These are phyloP conservation scores for Plasmodium malariae DNA, from an alignment of 169 alveolate genomes.

Conservation along the genomic window DNA sequence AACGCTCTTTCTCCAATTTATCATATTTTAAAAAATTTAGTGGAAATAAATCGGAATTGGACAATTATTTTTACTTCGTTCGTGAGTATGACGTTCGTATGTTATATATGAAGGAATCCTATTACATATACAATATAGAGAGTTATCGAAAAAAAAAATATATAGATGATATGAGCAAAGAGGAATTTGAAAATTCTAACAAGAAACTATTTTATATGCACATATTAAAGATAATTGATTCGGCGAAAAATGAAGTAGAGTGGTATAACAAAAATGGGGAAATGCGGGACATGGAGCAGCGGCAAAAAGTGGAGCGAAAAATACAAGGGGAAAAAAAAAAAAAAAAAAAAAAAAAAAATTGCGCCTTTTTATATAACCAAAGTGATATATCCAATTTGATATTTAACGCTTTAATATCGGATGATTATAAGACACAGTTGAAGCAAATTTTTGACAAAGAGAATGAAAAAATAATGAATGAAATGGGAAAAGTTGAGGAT, in stretches of 20 bases:
- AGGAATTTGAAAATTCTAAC: slow-evolving; percentile 29
- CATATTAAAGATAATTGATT: slow-evolving; percentile 29
- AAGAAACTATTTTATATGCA: slow-evolving; percentile 44
- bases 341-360: neutral
- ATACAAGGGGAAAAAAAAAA: neutral
- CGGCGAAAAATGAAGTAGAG: neutral
- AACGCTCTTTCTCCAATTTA: neutral
- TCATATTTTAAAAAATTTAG: neutral
- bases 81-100: slow-evolving; percentile 38
- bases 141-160: slow-evolving; percentile 37
- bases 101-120: slow-evolving; percentile 17
- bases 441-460: slow-evolving; percentile 24
- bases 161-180: slow-evolving; percentile 28
- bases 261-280: neutral
- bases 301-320: neutral
- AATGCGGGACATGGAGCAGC: neutral
- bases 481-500: too few relatives aligned
- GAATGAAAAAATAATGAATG: neutral
- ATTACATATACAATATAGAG: slow-evolving; percentile 59
- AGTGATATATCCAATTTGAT: slow-evolving; percentile 47
- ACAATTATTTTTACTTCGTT: slow-evolving; percentile 6
- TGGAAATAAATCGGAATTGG: neutral
- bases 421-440: slow-evolving; percentile 7
- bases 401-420: slow-evolving; percentile 36
- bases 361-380: slow-evolving; percentile 13